Percentiles rank a stretch among this genome's conserved stretches.
phyloP scores from a whole-genome alignment of 805 yeast genomes.

The Teunomyces gatunensis region DNA sequence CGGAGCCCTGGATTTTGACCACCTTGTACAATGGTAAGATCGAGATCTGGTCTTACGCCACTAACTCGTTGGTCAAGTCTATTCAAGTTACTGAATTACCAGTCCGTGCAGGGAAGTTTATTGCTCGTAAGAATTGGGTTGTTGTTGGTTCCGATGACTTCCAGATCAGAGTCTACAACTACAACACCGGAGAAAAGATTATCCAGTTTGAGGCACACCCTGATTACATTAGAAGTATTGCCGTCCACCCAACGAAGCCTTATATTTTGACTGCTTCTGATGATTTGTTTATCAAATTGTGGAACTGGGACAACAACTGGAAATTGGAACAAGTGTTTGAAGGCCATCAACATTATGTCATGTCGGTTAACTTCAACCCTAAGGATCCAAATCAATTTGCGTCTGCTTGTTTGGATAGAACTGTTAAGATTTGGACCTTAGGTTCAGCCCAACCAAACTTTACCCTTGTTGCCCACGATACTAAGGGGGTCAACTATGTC shows the following conservation, averaged over 20 bases:
- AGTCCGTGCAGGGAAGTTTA: slow-evolving; percentile 90
- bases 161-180: slow-evolving; percentile 89
- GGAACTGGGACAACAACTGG: slow-evolving; percentile 99
- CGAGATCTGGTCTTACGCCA: slow-evolving; percentile 93
- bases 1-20: slow-evolving; percentile 94
- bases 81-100: slow-evolving; percentile 96
- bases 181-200: slow-evolving; percentile 92
- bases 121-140: slow-evolving; percentile 96
- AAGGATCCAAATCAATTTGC: slow-evolving; percentile 98
- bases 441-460: slow-evolving; percentile 87
- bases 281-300: slow-evolving; percentile 85
- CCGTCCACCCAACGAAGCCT: slow-evolving; percentile 93
- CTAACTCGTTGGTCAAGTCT: slow-evolving; percentile 76
- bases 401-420: slow-evolving; percentile 92
- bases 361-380: slow-evolving; percentile 94
- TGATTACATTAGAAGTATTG: slow-evolving; percentile 89
- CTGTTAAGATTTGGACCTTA: slow-evolving; percentile 95
- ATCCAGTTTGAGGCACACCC: slow-evolving; percentile 98
- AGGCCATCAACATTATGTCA: slow-evolving; percentile 94
- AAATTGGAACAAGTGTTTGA: slow-evolving; percentile 83
- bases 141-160: slow-evolving; percentile 96
- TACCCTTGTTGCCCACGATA: slow-evolving; percentile 86
- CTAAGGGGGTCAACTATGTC: slow-evolving; percentile 92
- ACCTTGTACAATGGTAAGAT: slow-evolving; percentile 88
- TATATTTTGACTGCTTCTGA: slow-evolving; percentile 86